phyloP scores from a whole-genome alignment of 306 rosid species.

The Cucumis cinereus region DNA sequence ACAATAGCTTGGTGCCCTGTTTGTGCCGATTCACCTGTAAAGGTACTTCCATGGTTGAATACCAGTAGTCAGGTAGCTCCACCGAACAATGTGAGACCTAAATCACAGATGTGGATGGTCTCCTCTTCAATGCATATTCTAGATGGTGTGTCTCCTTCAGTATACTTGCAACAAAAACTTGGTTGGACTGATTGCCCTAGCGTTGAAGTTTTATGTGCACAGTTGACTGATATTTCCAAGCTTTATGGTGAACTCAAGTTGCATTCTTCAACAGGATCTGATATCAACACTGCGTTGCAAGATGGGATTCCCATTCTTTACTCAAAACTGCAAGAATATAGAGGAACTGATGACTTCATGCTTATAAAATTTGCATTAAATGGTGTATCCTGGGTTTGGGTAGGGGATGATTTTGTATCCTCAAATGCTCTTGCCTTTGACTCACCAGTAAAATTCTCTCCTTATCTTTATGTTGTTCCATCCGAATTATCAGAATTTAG shows the following conservation, averaged over 20 bases:
- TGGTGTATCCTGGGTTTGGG: conserved; percentile 91
- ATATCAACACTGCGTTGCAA: conserved; percentile 45
- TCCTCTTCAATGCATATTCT: conserved; percentile 82
- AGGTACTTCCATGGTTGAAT: conserved; percentile 83
- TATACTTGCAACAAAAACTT: conserved; percentile 48
- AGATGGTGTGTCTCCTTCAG: conserved; percentile 47
- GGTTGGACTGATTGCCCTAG: conserved; percentile 68
- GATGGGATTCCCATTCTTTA: conserved; percentile 61
- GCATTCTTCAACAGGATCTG: conserved; percentile 36
- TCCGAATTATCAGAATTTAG: conserved; percentile 78
- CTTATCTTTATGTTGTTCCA: conserved; percentile 88
- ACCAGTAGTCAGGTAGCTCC: conserved; percentile 42
- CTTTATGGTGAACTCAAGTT: conserved; percentile 51
- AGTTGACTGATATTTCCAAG: conserved; percentile 61
- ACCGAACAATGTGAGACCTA: conserved; percentile 66
- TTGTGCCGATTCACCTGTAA: conserved; percentile 50
- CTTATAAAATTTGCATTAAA: conserved; percentile 44
- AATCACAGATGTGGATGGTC: conserved; percentile 81
- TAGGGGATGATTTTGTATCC: conserved; percentile 89
- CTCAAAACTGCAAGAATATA: conserved; percentile 58
- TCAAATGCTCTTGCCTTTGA: conserved; percentile 87
- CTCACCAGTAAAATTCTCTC: conserved; percentile 91
- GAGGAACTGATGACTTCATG: conserved; percentile 29
- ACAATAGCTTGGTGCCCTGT: conserved; percentile 84
- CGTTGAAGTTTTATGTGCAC: conserved; percentile 40